Conservation (phyloP, 2,329 filamentous ascomycete species). For the Fusarium sp. region DNA sequence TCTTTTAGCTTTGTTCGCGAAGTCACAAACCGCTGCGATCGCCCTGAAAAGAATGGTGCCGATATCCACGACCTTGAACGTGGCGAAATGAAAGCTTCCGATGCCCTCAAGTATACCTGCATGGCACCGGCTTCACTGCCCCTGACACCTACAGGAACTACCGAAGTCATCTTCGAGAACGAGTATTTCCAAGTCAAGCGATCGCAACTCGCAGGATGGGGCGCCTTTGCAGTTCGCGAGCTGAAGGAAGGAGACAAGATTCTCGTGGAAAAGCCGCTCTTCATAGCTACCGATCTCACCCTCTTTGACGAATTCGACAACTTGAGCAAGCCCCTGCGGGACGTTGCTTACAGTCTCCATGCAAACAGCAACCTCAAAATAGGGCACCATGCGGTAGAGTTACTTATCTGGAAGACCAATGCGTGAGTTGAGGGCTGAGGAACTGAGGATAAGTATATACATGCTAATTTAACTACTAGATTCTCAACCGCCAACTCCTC, state of each 20-base stretch:
- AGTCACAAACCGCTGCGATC: conserved; percentile 25
- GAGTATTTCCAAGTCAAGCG: conserved; percentile 55
- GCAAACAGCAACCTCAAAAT: conserved; percentile 53
- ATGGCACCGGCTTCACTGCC: conserved; percentile 11
- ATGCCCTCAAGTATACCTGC: neutral
- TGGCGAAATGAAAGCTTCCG: conserved; percentile 18
- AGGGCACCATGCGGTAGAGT: conserved; percentile 12
- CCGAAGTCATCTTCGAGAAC: conserved; percentile 52
- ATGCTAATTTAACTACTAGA: conserved; percentile 3
- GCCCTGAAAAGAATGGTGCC: conserved; percentile 13
- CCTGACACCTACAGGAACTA: conserved; percentile 1
- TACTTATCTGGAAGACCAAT: conserved; percentile 58
- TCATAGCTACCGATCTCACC: conserved; percentile 49
- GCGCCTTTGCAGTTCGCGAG: conserved; percentile 59
- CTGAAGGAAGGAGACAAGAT: conserved; percentile 57
- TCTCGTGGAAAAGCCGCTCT: conserved; percentile 59
- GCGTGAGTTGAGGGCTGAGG: conserved; percentile 53
- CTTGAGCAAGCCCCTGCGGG: conserved; percentile 50
- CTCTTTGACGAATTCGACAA: conserved; percentile 54
- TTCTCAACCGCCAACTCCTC: conserved; percentile 44
- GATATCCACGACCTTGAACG: conserved; percentile 19
- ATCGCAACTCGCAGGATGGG: conserved; percentile 59
- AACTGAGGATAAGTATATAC: neutral
- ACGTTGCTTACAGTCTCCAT: conserved; percentile 55
- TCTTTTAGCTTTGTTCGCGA: conserved; percentile 30